Base-by-base conservation (phyloP, 2,329 filamentous ascomycete species). In the Orbilia javanica region DNA sequence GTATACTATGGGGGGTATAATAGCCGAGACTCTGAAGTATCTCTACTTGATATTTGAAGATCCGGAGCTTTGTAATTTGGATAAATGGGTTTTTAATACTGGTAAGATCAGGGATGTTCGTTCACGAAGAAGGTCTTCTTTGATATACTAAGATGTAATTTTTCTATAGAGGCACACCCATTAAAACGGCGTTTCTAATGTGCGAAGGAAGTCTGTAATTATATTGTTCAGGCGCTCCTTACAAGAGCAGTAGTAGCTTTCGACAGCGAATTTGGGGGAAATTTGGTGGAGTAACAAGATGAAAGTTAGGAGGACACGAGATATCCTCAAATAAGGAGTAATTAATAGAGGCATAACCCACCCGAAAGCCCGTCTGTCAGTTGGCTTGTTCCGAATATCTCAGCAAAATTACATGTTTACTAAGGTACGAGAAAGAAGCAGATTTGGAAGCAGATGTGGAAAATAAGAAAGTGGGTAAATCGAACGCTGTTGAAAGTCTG, bases 1-100 rank as follows among this genome's bases (percentile, higher is more conserved):
- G 6, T 29, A 11, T 4, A 29, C 5, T n/a, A 4, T 15, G 20
- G 10, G 7, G 22, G 1, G 8, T n/a, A 34, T 20, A 10, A 36
- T 62, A 79, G 70, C 70, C 83, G 83, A 83, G 7, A 84, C 94
- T 79, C 83, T 96, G 84, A 97, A 97, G 87, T 96, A 96, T 83
- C 86, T 88, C 71, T 96, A 92, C 84, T 83, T 96, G 81, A 92
- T 92, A 44, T 99, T 99, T 85, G 94, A 93, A 2, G 90, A 93
- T 10, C 87, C 91, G 79, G 92, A 96, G 76, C 85, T 97, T 39
- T 86, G 97, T 53, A 93, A 93, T 3, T 87, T 99, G 50, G 92
- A 96, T 81, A 89, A 94, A 82, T 88, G 97, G 57, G 94, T 99
- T 20, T 86, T 85, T 80, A 86, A 83, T 76, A 86, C 85, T 4